phyloP scores from a whole-genome alignment of 2,329 filamentous ascomycete genomes.

The Immersiporthe knoxdaviesiana region DNA sequence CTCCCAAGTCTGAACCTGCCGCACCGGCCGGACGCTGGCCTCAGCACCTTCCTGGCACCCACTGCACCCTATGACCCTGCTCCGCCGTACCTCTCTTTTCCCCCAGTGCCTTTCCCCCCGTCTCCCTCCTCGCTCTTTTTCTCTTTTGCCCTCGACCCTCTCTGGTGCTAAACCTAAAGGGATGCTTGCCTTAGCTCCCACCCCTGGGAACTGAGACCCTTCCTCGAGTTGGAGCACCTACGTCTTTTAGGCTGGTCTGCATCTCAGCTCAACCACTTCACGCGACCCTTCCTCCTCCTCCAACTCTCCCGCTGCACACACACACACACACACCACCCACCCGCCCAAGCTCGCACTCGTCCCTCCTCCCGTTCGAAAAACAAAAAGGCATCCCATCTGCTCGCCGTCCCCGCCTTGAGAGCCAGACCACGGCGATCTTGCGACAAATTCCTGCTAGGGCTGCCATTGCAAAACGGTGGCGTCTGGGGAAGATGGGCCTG shows the following conservation, averaged over 20 bases:
- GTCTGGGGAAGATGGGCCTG: constrained; percentile 27
- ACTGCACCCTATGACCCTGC: constrained; percentile 4
- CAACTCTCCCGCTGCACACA: constrained; percentile 13
- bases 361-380: neutral
- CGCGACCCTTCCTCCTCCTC: constrained; percentile 15
- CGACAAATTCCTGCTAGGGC: neutral
- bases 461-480: constrained; percentile 3
- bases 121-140: neutral
- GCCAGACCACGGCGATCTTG: neutral
- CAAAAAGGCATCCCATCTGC: neutral
- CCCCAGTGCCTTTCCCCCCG: too few relatives aligned
- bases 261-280: constrained; percentile 16
- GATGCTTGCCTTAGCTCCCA: constrained; percentile 14
- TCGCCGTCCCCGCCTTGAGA: constrained; percentile 15
- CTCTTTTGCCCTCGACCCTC: neutral
- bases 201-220: constrained; percentile 10
- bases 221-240: constrained; percentile 12
- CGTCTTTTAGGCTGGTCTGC: constrained; percentile 9
- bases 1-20: constrained; percentile 9
- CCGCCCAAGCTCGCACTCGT: neutral
- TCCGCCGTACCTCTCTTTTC: neutral
- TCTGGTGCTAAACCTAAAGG: constrained; percentile 5
- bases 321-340: too few relatives aligned
- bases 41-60: neutral
- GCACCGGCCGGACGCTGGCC: constrained; percentile 6